A percentile compares a stretch with the other conserved stretches of the same genome.
phyloP scores from a whole-genome alignment of 2,329 filamentous ascomycete species.

The Sordariomycetes sp. region DNA sequence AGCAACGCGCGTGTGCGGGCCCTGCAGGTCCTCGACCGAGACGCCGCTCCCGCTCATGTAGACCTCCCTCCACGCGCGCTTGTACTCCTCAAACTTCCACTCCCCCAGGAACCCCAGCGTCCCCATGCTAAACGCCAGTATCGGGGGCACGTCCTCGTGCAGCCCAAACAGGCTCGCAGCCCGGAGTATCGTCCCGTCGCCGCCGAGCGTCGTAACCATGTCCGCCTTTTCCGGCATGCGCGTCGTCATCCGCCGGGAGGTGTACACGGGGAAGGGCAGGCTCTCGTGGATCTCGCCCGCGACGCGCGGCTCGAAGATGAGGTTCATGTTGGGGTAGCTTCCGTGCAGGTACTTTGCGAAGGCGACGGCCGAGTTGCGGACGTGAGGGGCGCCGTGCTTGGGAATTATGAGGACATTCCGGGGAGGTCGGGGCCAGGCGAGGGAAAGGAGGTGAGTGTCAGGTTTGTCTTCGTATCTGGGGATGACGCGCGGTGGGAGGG shows the following conservation, averaged over 20 bases:
- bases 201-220: conserved; percentile 78
- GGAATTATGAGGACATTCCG: conserved; percentile 44
- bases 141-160: conserved; percentile 68
- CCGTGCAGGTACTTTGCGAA: conserved; percentile 60
- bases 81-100: conserved; percentile 91
- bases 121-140: conserved; percentile 94
- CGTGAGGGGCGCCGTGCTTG: conserved; percentile 41
- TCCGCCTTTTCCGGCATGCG: conserved; percentile 71
- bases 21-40: conserved; percentile 27
- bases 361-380: conserved; percentile 35
- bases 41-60: conserved; percentile 63
- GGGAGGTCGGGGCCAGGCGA: conserved; percentile 40
- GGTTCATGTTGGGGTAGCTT: conserved; percentile 68
- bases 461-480: conserved; percentile 50
- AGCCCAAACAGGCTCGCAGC: conserved; percentile 67
- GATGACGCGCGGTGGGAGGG: conserved; percentile 40
- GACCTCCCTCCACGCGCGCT: conserved; percentile 80
- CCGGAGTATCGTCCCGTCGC: conserved; percentile 81
- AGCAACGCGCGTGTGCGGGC: conserved; percentile 22
- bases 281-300: conserved; percentile 57
- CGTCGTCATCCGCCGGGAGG: conserved; percentile 27
- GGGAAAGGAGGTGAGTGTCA: conserved; percentile 37
- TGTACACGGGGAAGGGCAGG: conserved; percentile 64
- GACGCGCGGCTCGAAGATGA: conserved; percentile 70
- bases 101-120: conserved; percentile 90